phyloP scores from a whole-genome alignment of 1,284 basidiomycete genomes.

The Paramarasmius palmivorus region DNA sequence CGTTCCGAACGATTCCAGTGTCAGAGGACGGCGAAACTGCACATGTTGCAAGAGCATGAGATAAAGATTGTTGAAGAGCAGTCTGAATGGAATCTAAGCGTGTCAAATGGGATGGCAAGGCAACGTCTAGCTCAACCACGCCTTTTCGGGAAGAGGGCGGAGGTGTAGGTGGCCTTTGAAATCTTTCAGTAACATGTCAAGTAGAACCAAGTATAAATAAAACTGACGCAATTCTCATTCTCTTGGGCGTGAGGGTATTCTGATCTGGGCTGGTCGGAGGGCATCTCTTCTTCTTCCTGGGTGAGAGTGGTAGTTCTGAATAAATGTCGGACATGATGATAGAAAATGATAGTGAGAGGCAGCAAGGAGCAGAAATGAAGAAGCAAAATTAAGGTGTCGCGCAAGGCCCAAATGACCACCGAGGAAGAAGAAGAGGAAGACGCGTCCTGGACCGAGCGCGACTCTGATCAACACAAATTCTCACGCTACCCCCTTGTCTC shows the following conservation, averaged over 20 bases:
- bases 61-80: slow-evolving; percentile 74
- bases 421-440: no score
- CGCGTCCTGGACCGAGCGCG: no score
- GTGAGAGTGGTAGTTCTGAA: slow-evolving; percentile 59
- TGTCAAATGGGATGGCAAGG: slow-evolving; percentile 58
- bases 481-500: no score
- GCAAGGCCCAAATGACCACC: no score
- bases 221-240: slow-evolving; percentile 57
- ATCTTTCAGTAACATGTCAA: neutral
- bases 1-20: slow-evolving; percentile 71
- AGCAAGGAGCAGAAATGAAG: slow-evolving; percentile 3
- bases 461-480: no score
- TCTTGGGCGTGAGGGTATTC: slow-evolving; percentile 63
- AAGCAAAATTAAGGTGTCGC: slow-evolving; percentile 3
- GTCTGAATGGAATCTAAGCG: slow-evolving; percentile 64
- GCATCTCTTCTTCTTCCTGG: slow-evolving; percentile 68
- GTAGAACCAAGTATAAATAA: slow-evolving; percentile 10
- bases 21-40: slow-evolving; percentile 76
- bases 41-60: slow-evolving; percentile 78
- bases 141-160: slow-evolving; percentile 46
- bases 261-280: slow-evolving; percentile 47
- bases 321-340: slow-evolving; percentile 61
- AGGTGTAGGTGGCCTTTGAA: slow-evolving; percentile 53
- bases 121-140: slow-evolving; percentile 20
- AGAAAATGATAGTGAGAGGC: slow-evolving; percentile 1